phyloP scores from a whole-genome alignment of 768 basidiomycete genomes.

The Gymnopilus dilepis region DNA sequence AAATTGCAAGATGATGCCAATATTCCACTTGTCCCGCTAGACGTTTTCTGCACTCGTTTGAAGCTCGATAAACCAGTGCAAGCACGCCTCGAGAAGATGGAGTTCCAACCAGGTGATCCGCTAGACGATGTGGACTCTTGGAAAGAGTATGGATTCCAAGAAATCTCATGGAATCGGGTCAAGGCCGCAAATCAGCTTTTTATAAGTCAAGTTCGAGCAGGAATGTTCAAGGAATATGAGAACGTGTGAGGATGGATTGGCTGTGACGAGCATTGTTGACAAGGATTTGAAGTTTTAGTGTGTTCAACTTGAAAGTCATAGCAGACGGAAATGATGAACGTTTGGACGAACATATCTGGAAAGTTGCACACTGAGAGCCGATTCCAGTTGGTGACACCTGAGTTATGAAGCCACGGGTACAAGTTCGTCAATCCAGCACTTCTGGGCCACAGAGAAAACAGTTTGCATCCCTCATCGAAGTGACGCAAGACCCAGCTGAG shows the following conservation, averaged over 20 bases:
- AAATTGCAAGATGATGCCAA: neutral
- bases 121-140: neutral
- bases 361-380: no score
- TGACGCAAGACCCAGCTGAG: no score
- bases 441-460: no score
- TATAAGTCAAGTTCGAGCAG: neutral
- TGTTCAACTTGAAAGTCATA: no score
- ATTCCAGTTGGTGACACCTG: no score
- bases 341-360: no score
- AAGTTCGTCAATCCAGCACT: no score
- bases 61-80: neutral
- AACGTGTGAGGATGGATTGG: neutral
- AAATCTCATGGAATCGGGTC: neutral
- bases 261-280: neutral
- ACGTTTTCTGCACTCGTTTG: neutral
- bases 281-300: no score
- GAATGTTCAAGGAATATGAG: neutral
- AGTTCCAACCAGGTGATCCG: neutral
- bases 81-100: neutral
- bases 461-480: no score
- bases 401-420: no score
- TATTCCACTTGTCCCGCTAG: neutral
- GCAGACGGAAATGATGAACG: no score
- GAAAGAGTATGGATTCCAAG: neutral
- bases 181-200: neutral